A percentile compares a stretch with the other conserved stretches of the same genome.
These are phyloP conservation scores for Vicia faba DNA, from an alignment of 306 rosid species.

Conservation along the genomic window DNA sequence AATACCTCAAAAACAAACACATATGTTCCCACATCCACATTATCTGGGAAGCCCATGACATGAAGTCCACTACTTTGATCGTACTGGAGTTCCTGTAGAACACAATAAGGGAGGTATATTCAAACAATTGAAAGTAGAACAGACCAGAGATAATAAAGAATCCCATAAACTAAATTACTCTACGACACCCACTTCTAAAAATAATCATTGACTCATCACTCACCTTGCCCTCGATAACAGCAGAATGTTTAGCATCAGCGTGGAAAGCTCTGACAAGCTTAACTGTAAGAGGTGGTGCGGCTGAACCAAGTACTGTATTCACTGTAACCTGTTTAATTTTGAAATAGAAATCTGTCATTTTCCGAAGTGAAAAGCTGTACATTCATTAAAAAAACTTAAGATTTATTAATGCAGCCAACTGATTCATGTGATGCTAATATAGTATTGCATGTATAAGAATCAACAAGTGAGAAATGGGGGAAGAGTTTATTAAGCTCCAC, in stretches of 20 bases:
- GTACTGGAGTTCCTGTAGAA: conserved; percentile 77
- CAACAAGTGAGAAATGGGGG: conserved; percentile 10
- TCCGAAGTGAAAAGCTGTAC: conserved; percentile 2
- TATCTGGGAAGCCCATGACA: conserved; percentile 60
- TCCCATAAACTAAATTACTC: conserved; percentile 15
- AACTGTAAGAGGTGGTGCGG: conserved; percentile 82
- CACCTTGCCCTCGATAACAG: conserved; percentile 68
- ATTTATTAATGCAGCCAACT: conserved; percentile 1
- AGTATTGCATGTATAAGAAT: conserved; percentile 26
- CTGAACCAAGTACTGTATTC: conserved; percentile 85
- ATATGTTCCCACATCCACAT: conserved; percentile 74
- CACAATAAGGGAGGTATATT: conserved; percentile 30
- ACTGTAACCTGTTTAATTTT: conserved; percentile 74
- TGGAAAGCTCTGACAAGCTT: conserved; percentile 70
- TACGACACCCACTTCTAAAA: conserved; percentile 27
- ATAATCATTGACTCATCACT: conserved; percentile 16
- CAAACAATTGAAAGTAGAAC: conserved; percentile 25
- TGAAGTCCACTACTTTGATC: conserved; percentile 64
- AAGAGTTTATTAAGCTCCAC: conserved; percentile 14
- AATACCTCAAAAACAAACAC: conserved; percentile 84
- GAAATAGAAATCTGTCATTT: conserved; percentile 31
- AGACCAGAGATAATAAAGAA: conserved; percentile 27
- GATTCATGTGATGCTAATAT: conserved; percentile 10
- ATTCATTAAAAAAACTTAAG: not conserved
- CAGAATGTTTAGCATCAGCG: conserved; percentile 59